Evolutionary conservation across 495 filamentous ascomycete species (phyloP), one percentile per base, ranked within the genome.

Genomic region (Aspergillus bertholletiae): DNA sequence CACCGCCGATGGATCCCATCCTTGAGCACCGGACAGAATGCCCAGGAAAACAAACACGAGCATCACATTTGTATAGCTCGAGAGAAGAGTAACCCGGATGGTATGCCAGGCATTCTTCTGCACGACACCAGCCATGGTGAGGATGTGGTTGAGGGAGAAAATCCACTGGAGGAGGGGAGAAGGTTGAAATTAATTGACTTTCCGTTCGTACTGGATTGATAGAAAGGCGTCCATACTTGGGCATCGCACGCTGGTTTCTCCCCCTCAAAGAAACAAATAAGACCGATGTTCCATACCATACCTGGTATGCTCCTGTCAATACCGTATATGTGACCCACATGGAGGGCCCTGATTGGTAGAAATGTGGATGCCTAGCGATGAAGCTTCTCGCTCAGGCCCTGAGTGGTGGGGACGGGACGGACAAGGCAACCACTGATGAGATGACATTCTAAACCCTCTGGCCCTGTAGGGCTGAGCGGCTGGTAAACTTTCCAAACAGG

Each of bases 11-110:
- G 91, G 80, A 62, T 85, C 79, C 88, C 89, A 90, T 28, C 78
- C 71, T 15, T 84, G 64, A 2, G 73, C 74, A 30, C 90, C 93
- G 20, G 90, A 82, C 49, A 92, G 61, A 54, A 98, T 92, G 34
- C 93, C 94, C 52, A 95, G 63, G 7, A 94, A 93, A 9, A 97
- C 94, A 64, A 95, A 94, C 50, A 96, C 68, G 51, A 98, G 80
- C 2, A 98, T 76, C 24, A 94, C 57, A 65, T 97, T 97, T 66
- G 94, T 85, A 68, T 89, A 91, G 64, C 89, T 85, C 51, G 82
- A 83, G 26, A 67, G 59, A 15, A 87, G 67, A 15, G 75, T 81
- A 53, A 65, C 46, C 79, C 79, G 37, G 37, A 21, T 17, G 3
- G 37, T 9, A 40, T 40, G 37, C n/a, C 37, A 21, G 37, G 37